Conservation (phyloP, 2,329 filamentous ascomycete species). For the Gnomoniopsis sp. region DNA sequence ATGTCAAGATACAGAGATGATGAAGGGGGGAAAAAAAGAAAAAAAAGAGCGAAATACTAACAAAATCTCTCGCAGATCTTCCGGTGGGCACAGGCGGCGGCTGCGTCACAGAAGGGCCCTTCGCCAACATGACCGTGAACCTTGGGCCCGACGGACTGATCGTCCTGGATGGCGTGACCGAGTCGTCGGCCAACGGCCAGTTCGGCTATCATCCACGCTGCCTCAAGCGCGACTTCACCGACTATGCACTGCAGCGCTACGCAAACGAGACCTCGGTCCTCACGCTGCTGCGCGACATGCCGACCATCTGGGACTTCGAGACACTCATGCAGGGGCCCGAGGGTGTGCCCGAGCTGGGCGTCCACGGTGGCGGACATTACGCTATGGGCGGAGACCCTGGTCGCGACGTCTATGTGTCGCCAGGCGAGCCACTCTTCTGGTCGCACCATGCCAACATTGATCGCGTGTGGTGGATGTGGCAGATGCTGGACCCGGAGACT, state of each 20-base stretch:
- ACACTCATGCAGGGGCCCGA: constrained; percentile 25
- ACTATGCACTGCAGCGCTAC: constrained; percentile 23
- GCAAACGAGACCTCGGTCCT: constrained; percentile 25
- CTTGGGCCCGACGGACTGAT: constrained; percentile 35
- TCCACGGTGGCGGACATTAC: constrained; percentile 28
- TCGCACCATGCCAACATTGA: constrained; percentile 15
- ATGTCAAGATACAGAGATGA: neutral
- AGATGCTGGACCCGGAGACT: constrained; percentile 21
- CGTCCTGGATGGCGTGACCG: constrained; percentile 16
- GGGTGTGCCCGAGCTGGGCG: constrained; percentile 20
- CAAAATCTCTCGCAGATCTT: constrained; percentile 26
- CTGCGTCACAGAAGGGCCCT: constrained; percentile 49
- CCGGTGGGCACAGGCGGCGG: constrained; percentile 53
- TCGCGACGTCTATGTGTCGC: constrained; percentile 19
- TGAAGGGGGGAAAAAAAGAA: too few species aligned
- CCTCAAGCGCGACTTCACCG: constrained; percentile 26
- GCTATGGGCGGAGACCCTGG: constrained; percentile 20
- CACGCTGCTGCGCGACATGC: constrained; percentile 25
- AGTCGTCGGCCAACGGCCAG: constrained; percentile 14
- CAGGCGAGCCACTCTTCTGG: constrained; percentile 14
- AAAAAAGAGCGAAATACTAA: constrained; percentile 10
- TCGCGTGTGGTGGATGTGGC: constrained; percentile 17
- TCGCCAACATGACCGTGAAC: constrained; percentile 39
- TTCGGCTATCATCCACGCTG: constrained; percentile 33
- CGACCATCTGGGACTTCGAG: constrained; percentile 28